These are phyloP conservation scores for Fusarium metavorans DNA, from an alignment of 2,329 filamentous ascomycete species.

Conservation along the genomic window DNA sequence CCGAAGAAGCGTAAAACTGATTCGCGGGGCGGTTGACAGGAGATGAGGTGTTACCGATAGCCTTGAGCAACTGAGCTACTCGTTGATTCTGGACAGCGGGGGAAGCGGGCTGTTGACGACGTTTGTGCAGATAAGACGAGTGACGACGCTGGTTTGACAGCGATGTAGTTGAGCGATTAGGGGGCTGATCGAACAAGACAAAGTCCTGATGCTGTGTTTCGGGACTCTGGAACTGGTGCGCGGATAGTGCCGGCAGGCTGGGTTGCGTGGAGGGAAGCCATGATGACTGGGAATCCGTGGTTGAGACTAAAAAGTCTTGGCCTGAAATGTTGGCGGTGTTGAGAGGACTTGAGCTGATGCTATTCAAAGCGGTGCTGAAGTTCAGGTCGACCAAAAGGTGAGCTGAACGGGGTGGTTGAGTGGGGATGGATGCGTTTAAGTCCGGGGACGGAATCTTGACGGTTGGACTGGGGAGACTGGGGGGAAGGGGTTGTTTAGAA, in stretches of 20 bases:
- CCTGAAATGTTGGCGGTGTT: constrained; percentile 70
- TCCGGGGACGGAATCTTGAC: constrained; percentile 67
- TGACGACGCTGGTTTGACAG: constrained; percentile 58
- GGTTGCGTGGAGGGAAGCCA: constrained; percentile 80
- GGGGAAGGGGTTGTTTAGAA: constrained; percentile 64
- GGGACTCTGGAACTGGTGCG: constrained; percentile 67
- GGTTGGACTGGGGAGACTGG: constrained; percentile 52
- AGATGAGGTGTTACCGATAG: constrained; percentile 67
- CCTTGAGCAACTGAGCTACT: constrained; percentile 70
- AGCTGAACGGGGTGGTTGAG: constrained; percentile 59
- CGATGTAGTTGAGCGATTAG: constrained; percentile 54
- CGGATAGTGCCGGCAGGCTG: constrained; percentile 73
- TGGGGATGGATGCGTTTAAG: constrained; percentile 56
- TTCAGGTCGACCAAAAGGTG: constrained; percentile 76
- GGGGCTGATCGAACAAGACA: constrained; percentile 76
- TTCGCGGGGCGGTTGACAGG: constrained; percentile 67
- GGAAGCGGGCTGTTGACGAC: constrained; percentile 54
- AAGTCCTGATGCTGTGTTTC: constrained; percentile 75
- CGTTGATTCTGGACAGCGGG: constrained; percentile 66
- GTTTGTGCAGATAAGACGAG: constrained; percentile 60
- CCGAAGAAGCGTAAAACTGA: constrained; percentile 77
- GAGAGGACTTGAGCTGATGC: constrained; percentile 69
- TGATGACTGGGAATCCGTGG: constrained; percentile 84
- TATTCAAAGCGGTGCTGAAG: constrained; percentile 70
- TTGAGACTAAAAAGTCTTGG: constrained; percentile 81